phyloP scores from a whole-genome alignment of 2,329 filamentous ascomycete genomes.

The Colletotrichum tanaceti region DNA sequence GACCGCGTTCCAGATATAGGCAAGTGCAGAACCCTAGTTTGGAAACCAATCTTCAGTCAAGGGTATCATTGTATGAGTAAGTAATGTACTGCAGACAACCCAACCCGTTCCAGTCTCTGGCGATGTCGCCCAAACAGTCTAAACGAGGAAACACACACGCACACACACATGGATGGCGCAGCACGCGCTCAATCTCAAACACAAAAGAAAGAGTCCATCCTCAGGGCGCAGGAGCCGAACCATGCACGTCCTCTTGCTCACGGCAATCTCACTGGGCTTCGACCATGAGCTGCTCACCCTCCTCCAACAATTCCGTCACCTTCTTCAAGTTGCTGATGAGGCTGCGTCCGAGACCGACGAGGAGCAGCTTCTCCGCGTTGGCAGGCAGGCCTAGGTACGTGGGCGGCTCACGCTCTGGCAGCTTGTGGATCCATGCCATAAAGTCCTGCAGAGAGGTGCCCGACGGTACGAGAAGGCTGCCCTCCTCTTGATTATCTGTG shows the following conservation, averaged over 20 bases:
- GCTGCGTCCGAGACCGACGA: slow-evolving; percentile 87
- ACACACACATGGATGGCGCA: not conserved
- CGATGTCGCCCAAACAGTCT: slow-evolving; percentile 7
- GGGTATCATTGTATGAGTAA: slow-evolving; percentile 20
- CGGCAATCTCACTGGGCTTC: slow-evolving; percentile 58
- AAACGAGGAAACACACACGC: not conserved
- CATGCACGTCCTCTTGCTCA: not conserved
- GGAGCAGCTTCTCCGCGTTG: slow-evolving; percentile 94
- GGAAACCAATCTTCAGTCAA: not conserved
- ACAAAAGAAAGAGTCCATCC: not conserved
- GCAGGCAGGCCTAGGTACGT: slow-evolving; percentile 93
- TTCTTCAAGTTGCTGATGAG: slow-evolving; percentile 87
- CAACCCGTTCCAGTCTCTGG: not conserved
- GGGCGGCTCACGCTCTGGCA: slow-evolving; percentile 95
- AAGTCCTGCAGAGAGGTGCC: slow-evolving; percentile 89
- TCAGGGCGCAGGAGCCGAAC: too few relatives aligned
- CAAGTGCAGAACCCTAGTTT: not conserved
- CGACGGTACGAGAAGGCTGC: slow-evolving; percentile 78
- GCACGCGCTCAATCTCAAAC: not conserved
- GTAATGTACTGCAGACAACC: slow-evolving; percentile 6
- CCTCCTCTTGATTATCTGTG: slow-evolving; percentile 65
- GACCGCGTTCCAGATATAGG: too few relatives aligned
- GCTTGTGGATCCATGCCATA: slow-evolving; percentile 86
- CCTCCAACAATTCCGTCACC: slow-evolving; percentile 89
- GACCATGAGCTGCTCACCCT: slow-evolving; percentile 89